Evolutionary conservation across 2,329 filamentous ascomycete genomes (phyloP), one percentile per base, ranked within the genome.

Genomic region (Dothistroma pini): DNA sequence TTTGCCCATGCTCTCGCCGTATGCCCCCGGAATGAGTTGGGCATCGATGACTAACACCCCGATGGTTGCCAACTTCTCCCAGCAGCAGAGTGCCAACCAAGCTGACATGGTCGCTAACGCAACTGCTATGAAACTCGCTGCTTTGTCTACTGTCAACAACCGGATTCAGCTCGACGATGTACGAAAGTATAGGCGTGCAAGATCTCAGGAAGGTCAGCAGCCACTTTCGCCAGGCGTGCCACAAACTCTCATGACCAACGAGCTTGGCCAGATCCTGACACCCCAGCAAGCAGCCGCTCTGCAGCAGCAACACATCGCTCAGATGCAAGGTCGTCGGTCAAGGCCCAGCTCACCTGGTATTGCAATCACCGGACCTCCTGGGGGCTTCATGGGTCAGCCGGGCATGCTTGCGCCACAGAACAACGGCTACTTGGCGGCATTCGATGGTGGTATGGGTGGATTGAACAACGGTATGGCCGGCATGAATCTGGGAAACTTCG

Each of bases 91-190:
- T 44, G 78, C 81, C 64, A 87, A 84, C 59, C 93, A 97, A 75
- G 93, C 92, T 16, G 95, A 99, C 72, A 97, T 97, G 93, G 89
- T 99, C 60, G 95, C 95, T 61, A 99, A 97, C 74, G 95, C 95
- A 29, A 97, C 95, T 16, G 95, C 95, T 22, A 99, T 99, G 95
- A 99, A 99, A 77, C 84, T 99, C 56, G 95, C 95, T 51, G 95
- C 95, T 19, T 82, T 99, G 51, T 97, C 93, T 5, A 99, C 95
- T 2, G 95, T 99, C 54, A 99, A 97, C 80, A 99, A 97, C 76
- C 90, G 95, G 48, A 96, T 99, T 71, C 93, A 95, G 56, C 83
- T 99, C 61, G 95, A 99, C 71, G 95, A 99, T 75, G 93, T 96
- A 64, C 91, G 93, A 72, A 97, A 97, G 78, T 97, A 95, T 77